These are phyloP conservation scores for Rhodotorula sp. DNA, from an alignment of 1,284 basidiomycete genomes.

Conservation along the genomic window DNA sequence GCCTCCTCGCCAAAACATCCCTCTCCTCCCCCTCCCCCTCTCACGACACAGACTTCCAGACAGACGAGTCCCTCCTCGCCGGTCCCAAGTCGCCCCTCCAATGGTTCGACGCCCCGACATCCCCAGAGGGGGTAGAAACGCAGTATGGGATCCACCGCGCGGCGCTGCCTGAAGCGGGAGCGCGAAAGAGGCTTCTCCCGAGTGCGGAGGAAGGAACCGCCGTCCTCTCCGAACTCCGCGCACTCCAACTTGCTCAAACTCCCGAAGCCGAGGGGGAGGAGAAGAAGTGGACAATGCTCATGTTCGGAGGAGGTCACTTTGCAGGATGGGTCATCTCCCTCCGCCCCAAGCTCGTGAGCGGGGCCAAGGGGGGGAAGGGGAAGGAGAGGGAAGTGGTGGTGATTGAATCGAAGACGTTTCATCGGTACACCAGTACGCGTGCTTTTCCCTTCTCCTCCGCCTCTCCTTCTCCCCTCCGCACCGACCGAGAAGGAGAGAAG, in stretches of 20 bases:
- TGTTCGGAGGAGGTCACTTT: constrained; percentile 97
- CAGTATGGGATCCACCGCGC: constrained; percentile 86
- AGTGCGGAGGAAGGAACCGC: constrained; percentile 42
- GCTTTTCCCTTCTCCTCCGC: neutral
- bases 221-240: constrained; percentile 55
- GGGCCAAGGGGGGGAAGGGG: constrained; percentile 52
- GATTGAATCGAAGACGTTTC: constrained; percentile 91
- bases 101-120: constrained; percentile 74
- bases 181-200: constrained; percentile 46
- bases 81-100: constrained; percentile 69
- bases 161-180: constrained; percentile 58
- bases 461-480: too few species aligned
- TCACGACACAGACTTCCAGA: constrained; percentile 46
- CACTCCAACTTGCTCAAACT: constrained; percentile 59
- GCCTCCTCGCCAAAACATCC: constrained; percentile 63
- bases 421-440: constrained; percentile 87
- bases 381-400: constrained; percentile 71
- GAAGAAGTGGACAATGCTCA: constrained; percentile 83
- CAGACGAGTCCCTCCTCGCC: constrained; percentile 44
- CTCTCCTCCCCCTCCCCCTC: constrained; percentile 51
- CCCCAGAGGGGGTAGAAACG: constrained; percentile 50
- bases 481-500: too few species aligned
- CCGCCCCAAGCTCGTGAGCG: constrained; percentile 53
- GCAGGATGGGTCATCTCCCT: constrained; percentile 78
- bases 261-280: constrained; percentile 46